Percentiles rank a stretch among this genome's conserved stretches.
Conservation (phyloP, 129 eudicot genomes). For the Helianthus annuus region DNA sequence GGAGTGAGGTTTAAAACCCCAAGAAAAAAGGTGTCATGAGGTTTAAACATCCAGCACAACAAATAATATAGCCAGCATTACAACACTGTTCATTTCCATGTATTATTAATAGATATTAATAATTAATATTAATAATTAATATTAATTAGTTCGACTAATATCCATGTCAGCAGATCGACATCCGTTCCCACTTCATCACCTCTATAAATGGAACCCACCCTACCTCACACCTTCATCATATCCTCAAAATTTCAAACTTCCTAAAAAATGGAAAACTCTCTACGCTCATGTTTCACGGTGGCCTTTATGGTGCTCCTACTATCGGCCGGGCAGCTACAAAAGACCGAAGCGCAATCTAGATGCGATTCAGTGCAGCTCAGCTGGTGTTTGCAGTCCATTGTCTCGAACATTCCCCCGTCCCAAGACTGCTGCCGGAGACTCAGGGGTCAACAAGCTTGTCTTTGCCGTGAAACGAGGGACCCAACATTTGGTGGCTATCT, state of each 20-base stretch:
- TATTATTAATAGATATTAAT: too few species aligned
- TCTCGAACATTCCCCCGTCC: not conserved
- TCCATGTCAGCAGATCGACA: too few species aligned
- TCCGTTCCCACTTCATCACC: not conserved
- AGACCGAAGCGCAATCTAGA: not conserved
- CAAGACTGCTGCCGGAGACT: constrained; percentile 2
- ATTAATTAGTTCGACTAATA: too few species aligned
- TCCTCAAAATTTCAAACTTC: not conserved
- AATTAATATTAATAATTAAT: too few species aligned
- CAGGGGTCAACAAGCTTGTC: not conserved
- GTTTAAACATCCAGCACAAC: too few species aligned
- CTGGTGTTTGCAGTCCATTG: not conserved
- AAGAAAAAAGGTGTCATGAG: too few species aligned
- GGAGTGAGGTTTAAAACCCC: too few species aligned
- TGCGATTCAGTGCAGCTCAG: not conserved
- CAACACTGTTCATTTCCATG: too few species aligned
- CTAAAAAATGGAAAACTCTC: not conserved
- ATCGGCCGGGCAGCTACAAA: not conserved
- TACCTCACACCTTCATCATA: not conserved
- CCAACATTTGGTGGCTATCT: constrained; percentile 4
- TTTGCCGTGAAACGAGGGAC: not conserved
- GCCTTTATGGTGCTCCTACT: not conserved
- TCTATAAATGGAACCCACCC: not conserved
- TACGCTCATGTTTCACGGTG: not conserved
- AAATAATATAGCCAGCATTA: too few species aligned